Conservation (phyloP, 1,139 yeast genomes). For the Sugiyamaella japonica region DNA sequence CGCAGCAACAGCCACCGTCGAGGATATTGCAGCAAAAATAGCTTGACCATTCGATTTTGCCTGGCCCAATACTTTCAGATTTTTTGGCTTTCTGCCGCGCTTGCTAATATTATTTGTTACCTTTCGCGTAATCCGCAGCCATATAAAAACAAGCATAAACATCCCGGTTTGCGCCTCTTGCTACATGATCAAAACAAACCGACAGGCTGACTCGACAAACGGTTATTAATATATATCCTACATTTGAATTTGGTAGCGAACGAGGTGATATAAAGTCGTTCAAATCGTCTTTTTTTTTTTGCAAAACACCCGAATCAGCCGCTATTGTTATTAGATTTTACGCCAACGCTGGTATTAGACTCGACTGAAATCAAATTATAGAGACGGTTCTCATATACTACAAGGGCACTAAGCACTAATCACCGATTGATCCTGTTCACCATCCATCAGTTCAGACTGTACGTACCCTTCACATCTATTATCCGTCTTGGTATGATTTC, state of each 20-base stretch:
- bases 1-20: neutral
- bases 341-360: no score
- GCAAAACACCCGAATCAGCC: no score
- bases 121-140: constrained; percentile 6
- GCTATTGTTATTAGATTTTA: no score
- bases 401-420: no score
- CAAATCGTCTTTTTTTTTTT: no score
- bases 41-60: neutral
- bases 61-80: neutral
- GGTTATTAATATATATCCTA: neutral
- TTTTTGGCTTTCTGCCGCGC: neutral
- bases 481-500: constrained; percentile 4
- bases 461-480: neutral
- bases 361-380: no score
- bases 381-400: no score
- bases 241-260: neutral
- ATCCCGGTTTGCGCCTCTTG: neutral
- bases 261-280: neutral
- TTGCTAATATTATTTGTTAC: neutral
- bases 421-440: neutral
- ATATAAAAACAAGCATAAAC: neutral
- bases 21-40: neutral
- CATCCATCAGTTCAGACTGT: neutral
- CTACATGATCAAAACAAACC: neutral
- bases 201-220: neutral